A percentile compares a stretch with the other conserved stretches of the same genome.
These are phyloP conservation scores for Dentipellis sp. DNA, from an alignment of 768 basidiomycete genomes.

Conservation along the genomic window DNA sequence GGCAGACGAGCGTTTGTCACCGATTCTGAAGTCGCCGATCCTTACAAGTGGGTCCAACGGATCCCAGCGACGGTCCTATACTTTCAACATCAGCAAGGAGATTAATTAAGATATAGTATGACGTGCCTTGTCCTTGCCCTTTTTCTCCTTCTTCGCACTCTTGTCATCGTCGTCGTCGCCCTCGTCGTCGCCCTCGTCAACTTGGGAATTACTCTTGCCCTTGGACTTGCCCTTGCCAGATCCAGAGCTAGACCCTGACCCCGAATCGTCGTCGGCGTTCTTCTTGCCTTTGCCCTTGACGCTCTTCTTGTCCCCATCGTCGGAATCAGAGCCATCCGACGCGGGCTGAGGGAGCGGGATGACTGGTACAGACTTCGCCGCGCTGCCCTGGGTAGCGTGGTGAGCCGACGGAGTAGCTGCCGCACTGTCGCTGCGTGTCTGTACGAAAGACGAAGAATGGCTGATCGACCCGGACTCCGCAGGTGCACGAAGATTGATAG, in stretches of 20 bases:
- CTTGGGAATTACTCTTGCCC: conserved; percentile 1
- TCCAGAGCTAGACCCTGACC: neutral
- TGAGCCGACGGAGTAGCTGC: neutral
- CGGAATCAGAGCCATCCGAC: too few relatives aligned
- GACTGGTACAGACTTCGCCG: too few relatives aligned
- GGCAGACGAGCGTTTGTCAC: conserved; percentile 2
- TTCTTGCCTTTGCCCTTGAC: neutral
- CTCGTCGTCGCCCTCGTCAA: neutral
- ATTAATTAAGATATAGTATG: neutral
- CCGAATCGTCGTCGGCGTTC: neutral
- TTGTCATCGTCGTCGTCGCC: neutral
- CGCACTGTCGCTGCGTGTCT: neutral
- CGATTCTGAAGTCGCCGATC: conserved; percentile 13
- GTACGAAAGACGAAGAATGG: neutral
- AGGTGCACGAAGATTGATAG: conserved; percentile 17
- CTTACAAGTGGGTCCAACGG: conserved; percentile 13
- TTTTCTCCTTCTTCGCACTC: conserved; percentile 1
- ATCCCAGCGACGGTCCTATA: conserved; percentile 14
- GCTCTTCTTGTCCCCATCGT: neutral
- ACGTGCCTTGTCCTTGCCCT: conserved; percentile 4
- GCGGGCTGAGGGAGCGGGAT: too few relatives aligned
- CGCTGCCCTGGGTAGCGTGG: too few relatives aligned
- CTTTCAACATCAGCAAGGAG: neutral
- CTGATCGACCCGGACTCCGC: neutral
- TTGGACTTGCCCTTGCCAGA: neutral